Percentiles rank a stretch among this genome's conserved stretches.
Evolutionary conservation across 2,329 filamentous ascomycete species (phyloP).

Genomic region (Epichloe festucae): DNA sequence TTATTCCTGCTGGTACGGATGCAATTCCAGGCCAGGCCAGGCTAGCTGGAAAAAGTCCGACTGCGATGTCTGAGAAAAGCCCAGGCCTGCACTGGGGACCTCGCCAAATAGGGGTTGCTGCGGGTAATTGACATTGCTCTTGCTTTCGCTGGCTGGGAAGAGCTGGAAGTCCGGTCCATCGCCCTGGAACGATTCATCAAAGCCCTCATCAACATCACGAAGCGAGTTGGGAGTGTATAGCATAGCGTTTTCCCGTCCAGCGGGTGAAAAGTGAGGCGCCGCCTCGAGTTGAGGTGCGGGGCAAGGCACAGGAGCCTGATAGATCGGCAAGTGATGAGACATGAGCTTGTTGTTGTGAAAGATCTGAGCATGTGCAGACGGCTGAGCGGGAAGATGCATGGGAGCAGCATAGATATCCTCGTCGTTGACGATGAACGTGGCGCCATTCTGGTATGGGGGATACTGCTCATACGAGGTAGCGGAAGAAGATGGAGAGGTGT

Average conservation of each 20-base stretch:
- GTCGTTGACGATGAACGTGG: constrained; percentile 46
- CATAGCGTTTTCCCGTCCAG: constrained; percentile 55
- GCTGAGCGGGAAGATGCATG: constrained; percentile 41
- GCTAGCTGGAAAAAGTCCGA: constrained; percentile 33
- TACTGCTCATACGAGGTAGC: constrained; percentile 35
- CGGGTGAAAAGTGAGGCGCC: constrained; percentile 50
- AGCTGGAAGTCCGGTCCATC: constrained; percentile 51
- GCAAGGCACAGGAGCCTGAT: constrained; percentile 15
- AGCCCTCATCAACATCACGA: constrained; percentile 51
- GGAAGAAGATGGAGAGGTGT: constrained; percentile 24
- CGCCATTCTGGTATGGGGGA: constrained; percentile 46
- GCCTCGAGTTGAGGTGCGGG: constrained; percentile 9
- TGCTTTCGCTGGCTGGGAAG: constrained; percentile 32
- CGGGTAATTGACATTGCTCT: constrained; percentile 28
- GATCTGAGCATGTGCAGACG: constrained; percentile 20
- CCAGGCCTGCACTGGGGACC: constrained; percentile 35
- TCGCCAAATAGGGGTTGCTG: constrained; percentile 38
- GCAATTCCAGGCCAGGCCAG: constrained; percentile 23
- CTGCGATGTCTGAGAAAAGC: constrained; percentile 39
- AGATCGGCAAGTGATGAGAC: constrained; percentile 27
- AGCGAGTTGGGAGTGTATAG: constrained; percentile 54
- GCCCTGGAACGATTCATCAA: constrained; percentile 38
- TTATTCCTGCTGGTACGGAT: background rate
- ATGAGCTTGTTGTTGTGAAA: constrained; percentile 31
- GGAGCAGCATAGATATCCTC: constrained; percentile 50